These are phyloP conservation scores for Citrullus colocynthis DNA, from an alignment of 306 rosid species.

Conservation along the genomic window DNA sequence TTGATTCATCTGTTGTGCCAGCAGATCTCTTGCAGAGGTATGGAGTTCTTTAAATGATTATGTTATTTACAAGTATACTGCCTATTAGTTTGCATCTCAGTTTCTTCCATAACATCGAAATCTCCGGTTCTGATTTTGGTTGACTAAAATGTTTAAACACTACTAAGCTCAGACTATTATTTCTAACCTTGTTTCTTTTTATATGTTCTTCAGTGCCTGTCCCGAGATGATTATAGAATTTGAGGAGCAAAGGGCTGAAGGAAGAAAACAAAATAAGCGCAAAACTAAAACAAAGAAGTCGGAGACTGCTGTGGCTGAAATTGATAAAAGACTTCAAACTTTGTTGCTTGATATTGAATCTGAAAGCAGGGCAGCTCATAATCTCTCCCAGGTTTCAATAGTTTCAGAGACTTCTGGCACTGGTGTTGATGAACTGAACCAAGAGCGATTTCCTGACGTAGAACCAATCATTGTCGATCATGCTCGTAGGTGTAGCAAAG, in stretches of 20 bases:
- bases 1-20: slow-evolving; percentile 44
- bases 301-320: slow-evolving; percentile 38
- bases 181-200: background rate
- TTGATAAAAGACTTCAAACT: slow-evolving; percentile 41
- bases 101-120: background rate
- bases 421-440: slow-evolving; percentile 15
- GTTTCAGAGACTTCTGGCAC: slow-evolving; percentile 14
- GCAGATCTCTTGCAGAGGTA: slow-evolving; percentile 57
- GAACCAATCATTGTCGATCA: slow-evolving; percentile 14
- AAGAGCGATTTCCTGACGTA: slow-evolving; percentile 7
- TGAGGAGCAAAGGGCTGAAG: slow-evolving; percentile 31
- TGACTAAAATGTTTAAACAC: no score
- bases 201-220: slow-evolving; percentile 49
- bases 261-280: slow-evolving; percentile 33
- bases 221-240: slow-evolving; percentile 64
- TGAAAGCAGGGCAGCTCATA: slow-evolving; percentile 16
- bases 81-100: background rate
- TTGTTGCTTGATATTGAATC: slow-evolving; percentile 36
- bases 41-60: background rate
- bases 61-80: background rate
- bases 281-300: slow-evolving; percentile 44
- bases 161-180: no score
- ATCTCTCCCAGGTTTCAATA: slow-evolving; percentile 13
- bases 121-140: no score
- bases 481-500: background rate